Evolutionary conservation across 2,329 filamentous ascomycete genomes (phyloP).

Genomic region (Canariomyces notabilis): DNA sequence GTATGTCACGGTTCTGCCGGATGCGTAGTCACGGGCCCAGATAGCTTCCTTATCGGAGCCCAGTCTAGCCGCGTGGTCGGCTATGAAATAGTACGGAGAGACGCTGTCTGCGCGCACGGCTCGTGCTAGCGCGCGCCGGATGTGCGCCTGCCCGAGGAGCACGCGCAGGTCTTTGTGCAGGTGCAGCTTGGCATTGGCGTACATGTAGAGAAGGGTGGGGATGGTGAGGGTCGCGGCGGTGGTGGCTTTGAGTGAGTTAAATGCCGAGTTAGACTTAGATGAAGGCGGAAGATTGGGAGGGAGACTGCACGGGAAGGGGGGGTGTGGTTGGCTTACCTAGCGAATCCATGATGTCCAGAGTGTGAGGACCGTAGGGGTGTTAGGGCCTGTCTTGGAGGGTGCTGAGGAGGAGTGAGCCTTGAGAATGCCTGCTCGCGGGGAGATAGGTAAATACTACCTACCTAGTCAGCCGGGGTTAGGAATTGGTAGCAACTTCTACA

Average conservation of each 20-base stretch:
- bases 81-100: conserved; percentile 64
- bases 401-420: neutral
- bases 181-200: conserved; percentile 66
- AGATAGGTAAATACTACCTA: too few relatives aligned
- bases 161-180: conserved; percentile 54
- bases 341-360: neutral
- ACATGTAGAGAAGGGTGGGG: conserved; percentile 39
- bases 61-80: conserved; percentile 47
- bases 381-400: too few relatives aligned
- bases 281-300: too few relatives aligned
- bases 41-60: conserved; percentile 51
- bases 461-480: too few relatives aligned
- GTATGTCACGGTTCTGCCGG: conserved; percentile 41
- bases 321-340: neutral
- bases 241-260: neutral
- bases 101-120: conserved; percentile 46
- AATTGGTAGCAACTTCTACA: too few relatives aligned
- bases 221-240: conserved; percentile 33
- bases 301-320: neutral
- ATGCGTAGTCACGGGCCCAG: conserved; percentile 54
- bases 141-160: conserved; percentile 35
- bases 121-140: conserved; percentile 12
- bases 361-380: neutral
- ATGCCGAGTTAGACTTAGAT: too few relatives aligned
- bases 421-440: too few relatives aligned